phyloP scores from a whole-genome alignment of 805 yeast species.

The Deakozyma indianensis region DNA sequence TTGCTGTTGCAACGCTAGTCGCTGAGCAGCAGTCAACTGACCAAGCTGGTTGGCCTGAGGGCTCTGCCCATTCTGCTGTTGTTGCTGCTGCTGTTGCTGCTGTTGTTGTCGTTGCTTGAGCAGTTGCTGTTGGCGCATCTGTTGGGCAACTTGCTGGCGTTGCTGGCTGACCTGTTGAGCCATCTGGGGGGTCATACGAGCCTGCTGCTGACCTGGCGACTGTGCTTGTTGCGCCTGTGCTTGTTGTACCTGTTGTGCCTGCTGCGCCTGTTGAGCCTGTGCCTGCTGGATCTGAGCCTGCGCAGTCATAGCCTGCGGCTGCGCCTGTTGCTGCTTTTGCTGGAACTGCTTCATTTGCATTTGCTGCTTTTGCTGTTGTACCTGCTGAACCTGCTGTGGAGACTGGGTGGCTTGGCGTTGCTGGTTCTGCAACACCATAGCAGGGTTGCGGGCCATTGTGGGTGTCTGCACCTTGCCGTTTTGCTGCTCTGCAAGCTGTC shows the following conservation, averaged over 20 bases:
- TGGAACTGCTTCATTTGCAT: slow-evolving; percentile 8
- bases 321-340: slow-evolving; percentile 8
- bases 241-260: slow-evolving; percentile 6
- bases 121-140: slow-evolving; percentile 13
- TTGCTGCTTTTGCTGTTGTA: slow-evolving; percentile 8
- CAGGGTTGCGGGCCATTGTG: slow-evolving; percentile 18
- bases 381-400: slow-evolving; percentile 2
- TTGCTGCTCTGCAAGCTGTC: slow-evolving; percentile 11
- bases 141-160: slow-evolving; percentile 9
- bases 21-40: neutral
- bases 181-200: slow-evolving; percentile 4
- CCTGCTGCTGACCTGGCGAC: slow-evolving; percentile 2
- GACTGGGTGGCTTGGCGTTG: neutral
- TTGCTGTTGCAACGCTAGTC: neutral
- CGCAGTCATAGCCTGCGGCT: slow-evolving; percentile 5
- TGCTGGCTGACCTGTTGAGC: slow-evolving; percentile 6
- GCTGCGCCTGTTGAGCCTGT: slow-evolving; percentile 5
- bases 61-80: neutral
- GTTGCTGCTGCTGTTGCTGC: slow-evolving; percentile 7
- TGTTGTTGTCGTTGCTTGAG: slow-evolving; percentile 8
- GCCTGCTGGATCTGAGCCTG: slow-evolving; percentile 5
- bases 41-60: neutral
- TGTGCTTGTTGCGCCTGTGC: slow-evolving; percentile 2
- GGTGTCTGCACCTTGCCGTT: slow-evolving; percentile 9
- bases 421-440: slow-evolving; percentile 13